A percentile compares a stretch with the other conserved stretches of the same genome.
phyloP scores from a whole-genome alignment of 202 grass and related monocot genomes.

The Panicum virgatum region DNA sequence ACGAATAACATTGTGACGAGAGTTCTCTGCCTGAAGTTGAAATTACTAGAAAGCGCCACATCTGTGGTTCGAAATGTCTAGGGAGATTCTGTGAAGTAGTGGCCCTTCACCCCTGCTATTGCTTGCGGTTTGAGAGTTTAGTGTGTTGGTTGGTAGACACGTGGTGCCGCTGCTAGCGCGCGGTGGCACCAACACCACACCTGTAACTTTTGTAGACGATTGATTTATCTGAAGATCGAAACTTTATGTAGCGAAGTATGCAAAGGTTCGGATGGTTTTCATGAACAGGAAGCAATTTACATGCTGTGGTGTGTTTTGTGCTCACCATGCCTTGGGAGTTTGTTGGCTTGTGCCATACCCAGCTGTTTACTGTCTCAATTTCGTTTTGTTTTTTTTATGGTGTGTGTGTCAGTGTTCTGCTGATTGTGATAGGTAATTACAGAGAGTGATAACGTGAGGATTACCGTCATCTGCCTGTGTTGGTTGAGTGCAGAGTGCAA shows the following conservation, averaged over 20 bases:
- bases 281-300: background rate
- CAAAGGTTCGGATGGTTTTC: slow-evolving; percentile 4
- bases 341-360: background rate
- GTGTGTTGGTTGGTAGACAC: slow-evolving; percentile 19
- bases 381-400: background rate
- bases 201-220: slow-evolving; percentile 41
- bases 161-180: background rate
- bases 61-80: background rate
- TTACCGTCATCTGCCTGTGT: no score
- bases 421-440: background rate
- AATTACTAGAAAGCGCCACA: slow-evolving; percentile 16
- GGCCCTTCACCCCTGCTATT: background rate
- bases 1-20: background rate
- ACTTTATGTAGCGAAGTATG: slow-evolving; percentile 29
- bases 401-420: background rate
- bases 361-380: background rate
- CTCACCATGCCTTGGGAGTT: background rate
- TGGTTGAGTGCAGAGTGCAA: no score
- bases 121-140: slow-evolving; percentile 7
- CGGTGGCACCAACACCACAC: background rate
- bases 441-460: no score
- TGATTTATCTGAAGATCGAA: slow-evolving; percentile 14
- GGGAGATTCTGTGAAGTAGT: slow-evolving; percentile 33
- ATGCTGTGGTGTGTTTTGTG: background rate
- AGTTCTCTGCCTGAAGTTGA: background rate